A percentile compares a stretch with the other conserved stretches of the same genome.
phyloP scores from a whole-genome alignment of 1,284 basidiomycete genomes.

The Coniferiporia sulphurascens region DNA sequence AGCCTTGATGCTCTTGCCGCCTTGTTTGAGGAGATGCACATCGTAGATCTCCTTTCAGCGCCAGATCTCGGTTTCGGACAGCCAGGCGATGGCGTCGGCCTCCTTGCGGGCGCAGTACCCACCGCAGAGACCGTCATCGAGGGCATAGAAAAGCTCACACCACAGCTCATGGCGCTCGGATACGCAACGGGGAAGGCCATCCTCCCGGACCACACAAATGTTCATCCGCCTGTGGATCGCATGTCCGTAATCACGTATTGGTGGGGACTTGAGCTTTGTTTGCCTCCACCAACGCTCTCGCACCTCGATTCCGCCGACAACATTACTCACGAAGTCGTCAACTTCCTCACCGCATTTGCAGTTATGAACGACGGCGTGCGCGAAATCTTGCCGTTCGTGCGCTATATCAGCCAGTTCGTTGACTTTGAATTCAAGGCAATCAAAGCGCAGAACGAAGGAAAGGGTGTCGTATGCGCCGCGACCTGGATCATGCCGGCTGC shows the following conservation, averaged over 20 bases:
- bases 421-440: constrained; percentile 68
- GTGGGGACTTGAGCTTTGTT: constrained; percentile 75
- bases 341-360: constrained; percentile 66
- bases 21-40: constrained; percentile 50
- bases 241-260: constrained; percentile 79
- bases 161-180: constrained; percentile 70
- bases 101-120: constrained; percentile 68
- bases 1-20: constrained; percentile 46
- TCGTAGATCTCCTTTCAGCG: constrained; percentile 50
- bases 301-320: constrained; percentile 55
- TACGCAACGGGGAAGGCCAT: constrained; percentile 67
- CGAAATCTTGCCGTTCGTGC: constrained; percentile 74
- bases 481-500: constrained; percentile 82
- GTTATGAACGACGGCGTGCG: constrained; percentile 64
- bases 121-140: constrained; percentile 64
- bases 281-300: constrained; percentile 62
- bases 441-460: constrained; percentile 55
- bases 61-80: constrained; percentile 60
- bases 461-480: constrained; percentile 77
- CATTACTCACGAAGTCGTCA: constrained; percentile 56
- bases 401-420: constrained; percentile 71
- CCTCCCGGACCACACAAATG: constrained; percentile 61
- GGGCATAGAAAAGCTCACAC: constrained; percentile 65
- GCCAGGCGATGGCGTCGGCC: constrained; percentile 47
- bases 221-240: constrained; percentile 70